A percentile compares a stretch with the other conserved stretches of the same genome.
These are phyloP conservation scores for Boletus insuetus DNA, from an alignment of 768 basidiomycete genomes.

Conservation along the genomic window DNA sequence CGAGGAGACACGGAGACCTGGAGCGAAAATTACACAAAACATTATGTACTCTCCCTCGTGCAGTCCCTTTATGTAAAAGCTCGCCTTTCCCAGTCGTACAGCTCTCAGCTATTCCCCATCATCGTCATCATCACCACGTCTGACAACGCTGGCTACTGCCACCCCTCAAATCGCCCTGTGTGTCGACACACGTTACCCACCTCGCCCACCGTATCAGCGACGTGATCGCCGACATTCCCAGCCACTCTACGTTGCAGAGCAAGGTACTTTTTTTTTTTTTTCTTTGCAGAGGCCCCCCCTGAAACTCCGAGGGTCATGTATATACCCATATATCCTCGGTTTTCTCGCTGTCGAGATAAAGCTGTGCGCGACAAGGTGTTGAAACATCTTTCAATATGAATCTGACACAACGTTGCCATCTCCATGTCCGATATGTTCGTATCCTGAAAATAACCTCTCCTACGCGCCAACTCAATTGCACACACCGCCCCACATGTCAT, in stretches of 20 bases:
- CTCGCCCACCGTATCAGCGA: neutral
- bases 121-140: neutral
- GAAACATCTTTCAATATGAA: constrained; percentile 11
- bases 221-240: neutral
- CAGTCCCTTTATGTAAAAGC: constrained; percentile 28
- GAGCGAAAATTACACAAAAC: neutral
- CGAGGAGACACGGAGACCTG: neutral
- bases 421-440: constrained; percentile 12
- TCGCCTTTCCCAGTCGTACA: constrained; percentile 16
- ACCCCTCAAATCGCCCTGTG: neutral
- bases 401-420: constrained; percentile 8
- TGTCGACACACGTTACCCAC: neutral
- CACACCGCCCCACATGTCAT: neutral
- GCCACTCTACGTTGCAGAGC: no score
- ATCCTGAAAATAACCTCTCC: constrained; percentile 2
- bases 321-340: constrained; percentile 17
- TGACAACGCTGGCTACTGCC: neutral
- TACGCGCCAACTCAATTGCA: neutral
- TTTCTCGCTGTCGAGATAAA: constrained; percentile 4
- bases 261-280: neutral
- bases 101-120: neutral
- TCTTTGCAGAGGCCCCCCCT: neutral
- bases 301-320: neutral
- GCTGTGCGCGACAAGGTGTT: constrained; percentile 16
- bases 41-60: constrained; percentile 18